These are phyloP conservation scores for Rhododendron griersonianum DNA, from an alignment of 148 eudicot species.

Conservation along the genomic window DNA sequence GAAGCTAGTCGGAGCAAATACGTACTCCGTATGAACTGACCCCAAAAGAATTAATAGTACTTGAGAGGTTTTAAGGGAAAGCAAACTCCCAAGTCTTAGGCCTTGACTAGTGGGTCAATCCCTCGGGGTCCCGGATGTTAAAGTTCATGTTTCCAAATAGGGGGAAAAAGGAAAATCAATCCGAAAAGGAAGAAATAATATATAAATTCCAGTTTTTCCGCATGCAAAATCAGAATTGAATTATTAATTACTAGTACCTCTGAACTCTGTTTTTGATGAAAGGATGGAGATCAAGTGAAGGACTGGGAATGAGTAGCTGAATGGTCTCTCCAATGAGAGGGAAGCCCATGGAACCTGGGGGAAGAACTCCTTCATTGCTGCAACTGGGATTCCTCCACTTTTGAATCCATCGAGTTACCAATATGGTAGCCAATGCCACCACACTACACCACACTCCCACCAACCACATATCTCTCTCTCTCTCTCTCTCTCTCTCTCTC, in stretches of 20 bases:
- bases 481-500: no score
- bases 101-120: no score
- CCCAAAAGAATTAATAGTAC: no score
- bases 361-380: not conserved
- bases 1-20: no score
- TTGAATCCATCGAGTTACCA: not conserved
- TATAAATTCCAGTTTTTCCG: not conserved
- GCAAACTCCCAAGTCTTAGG: no score
- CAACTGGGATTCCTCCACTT: not conserved
- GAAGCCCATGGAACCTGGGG: not conserved
- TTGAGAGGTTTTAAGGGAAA: no score
- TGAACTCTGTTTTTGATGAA: not conserved
- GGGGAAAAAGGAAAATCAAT: not conserved
- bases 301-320: not conserved
- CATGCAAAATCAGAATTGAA: not conserved
- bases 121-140: no score
- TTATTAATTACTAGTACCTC: not conserved
- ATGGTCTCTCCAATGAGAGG: not conserved
- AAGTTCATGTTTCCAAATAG: not conserved
- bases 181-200: not conserved
- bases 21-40: no score
- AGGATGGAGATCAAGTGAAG: not conserved
- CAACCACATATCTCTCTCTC: not conserved
- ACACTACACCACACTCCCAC: not conserved
- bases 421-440: not conserved